Percentiles rank a stretch among this genome's conserved stretches.
phyloP scores from a whole-genome alignment of 1,139 yeast species.

The Suhomyces wounanorum region DNA sequence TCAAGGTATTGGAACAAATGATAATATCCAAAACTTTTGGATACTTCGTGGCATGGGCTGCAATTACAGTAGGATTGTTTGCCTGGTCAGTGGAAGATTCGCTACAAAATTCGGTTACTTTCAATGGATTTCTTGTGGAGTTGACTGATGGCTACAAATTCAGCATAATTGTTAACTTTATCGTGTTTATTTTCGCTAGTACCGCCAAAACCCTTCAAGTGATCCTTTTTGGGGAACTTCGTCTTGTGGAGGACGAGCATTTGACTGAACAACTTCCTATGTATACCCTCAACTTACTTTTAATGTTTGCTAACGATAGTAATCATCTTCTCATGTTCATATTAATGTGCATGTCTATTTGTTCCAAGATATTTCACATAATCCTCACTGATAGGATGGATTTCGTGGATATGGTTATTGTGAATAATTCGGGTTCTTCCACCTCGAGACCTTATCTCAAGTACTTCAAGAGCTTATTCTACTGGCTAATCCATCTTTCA shows the following conservation, averaged over 20 bases:
- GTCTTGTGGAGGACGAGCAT: conserved; percentile 71
- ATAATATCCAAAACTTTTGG: conserved; percentile 8
- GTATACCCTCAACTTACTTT: conserved; percentile 54
- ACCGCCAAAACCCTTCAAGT: conserved; percentile 39
- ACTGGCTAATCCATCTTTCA: conserved; percentile 42
- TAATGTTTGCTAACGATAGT: conserved; percentile 64
- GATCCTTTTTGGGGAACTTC: conserved; percentile 71
- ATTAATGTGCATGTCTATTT: conserved; percentile 48
- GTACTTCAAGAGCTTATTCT: conserved; percentile 22
- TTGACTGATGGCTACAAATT: conserved; percentile 40
- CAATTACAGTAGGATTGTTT: conserved; percentile 27
- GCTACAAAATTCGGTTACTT: conserved; percentile 28
- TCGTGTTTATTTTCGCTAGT: conserved; percentile 40
- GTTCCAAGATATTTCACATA: conserved; percentile 74
- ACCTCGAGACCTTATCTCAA: conserved; percentile 32
- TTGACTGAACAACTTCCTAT: conserved; percentile 55
- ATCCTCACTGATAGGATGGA: conserved; percentile 67
- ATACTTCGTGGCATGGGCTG: conserved; percentile 31
- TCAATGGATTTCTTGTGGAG: conserved; percentile 31
- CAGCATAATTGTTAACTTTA: conserved; percentile 33
- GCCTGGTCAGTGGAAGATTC: conserved; percentile 33
- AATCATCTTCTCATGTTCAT: conserved; percentile 51
- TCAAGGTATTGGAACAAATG: neutral
- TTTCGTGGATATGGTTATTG: conserved; percentile 41
- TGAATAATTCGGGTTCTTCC: conserved; percentile 31